Percentiles rank a stretch among this genome's conserved stretches.
Conservation (phyloP, 2,329 filamentous ascomycete species). For the Alternaria postmessia region DNA sequence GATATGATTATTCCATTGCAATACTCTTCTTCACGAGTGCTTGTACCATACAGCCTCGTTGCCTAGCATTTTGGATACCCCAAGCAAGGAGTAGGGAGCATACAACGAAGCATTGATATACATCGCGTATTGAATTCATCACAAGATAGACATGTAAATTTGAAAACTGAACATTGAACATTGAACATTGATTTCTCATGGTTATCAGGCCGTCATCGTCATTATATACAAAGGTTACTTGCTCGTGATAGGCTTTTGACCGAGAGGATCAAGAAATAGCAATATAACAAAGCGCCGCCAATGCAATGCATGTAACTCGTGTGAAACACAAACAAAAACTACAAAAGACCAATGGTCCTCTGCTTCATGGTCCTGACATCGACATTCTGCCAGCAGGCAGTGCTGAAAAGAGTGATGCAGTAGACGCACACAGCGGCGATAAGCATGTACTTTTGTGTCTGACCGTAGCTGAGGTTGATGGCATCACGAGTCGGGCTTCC, state of each 20-base stretch:
- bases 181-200: not conserved
- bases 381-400: slow-evolving; percentile 41
- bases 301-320: not conserved
- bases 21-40: not conserved
- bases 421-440: slow-evolving; percentile 46
- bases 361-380: slow-evolving; percentile 45
- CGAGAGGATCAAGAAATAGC: not conserved
- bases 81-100: not conserved
- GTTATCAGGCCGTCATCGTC: not conserved
- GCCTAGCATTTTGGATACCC: not conserved
- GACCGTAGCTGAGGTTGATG: slow-evolving; percentile 49
- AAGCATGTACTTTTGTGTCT: slow-evolving; percentile 50
- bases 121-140: not conserved
- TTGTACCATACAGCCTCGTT: not conserved
- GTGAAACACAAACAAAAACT: slow-evolving; percentile 2
- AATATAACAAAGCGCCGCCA: not conserved
- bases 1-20: not conserved
- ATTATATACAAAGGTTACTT: not conserved
- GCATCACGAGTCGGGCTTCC: slow-evolving; percentile 60
- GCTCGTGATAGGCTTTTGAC: not conserved
- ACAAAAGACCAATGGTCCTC: slow-evolving; percentile 43
- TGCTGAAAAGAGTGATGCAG: slow-evolving; percentile 31
- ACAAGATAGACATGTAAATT: not conserved
- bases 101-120: not conserved
- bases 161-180: not conserved